Evolutionary conservation across 2,329 filamentous ascomycete genomes (phyloP).

Genomic region (Claviceps pazoutovae): DNA sequence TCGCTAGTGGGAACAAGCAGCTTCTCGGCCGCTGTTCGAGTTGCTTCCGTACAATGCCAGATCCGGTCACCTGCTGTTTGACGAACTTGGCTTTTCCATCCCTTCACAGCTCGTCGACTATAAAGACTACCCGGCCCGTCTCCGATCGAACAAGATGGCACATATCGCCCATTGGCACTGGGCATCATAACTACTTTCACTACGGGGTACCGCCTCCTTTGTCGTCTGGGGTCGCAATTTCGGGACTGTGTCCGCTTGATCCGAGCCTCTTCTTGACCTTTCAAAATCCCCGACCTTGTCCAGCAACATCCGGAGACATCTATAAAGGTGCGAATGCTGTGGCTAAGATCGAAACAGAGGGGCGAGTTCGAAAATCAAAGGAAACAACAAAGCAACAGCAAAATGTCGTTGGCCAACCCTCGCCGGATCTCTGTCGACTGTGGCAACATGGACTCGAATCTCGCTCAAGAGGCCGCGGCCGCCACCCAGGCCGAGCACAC

Average conservation of each 20-base stretch:
- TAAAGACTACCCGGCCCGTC: constrained; percentile 1
- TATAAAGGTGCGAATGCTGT: neutral
- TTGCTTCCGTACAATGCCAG: neutral
- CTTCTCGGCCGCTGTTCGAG: neutral
- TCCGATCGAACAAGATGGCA: neutral
- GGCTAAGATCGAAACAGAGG: no score
- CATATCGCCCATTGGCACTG: neutral
- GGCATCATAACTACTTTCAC: neutral
- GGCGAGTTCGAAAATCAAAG: neutral
- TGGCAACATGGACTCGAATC: constrained; percentile 6
- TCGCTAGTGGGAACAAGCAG: no score
- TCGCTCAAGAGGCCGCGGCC: constrained; percentile 10
- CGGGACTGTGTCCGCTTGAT: neutral
- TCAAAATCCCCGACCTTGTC: no score
- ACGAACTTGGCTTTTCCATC: neutral
- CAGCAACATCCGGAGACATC: no score
- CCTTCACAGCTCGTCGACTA: constrained; percentile 1
- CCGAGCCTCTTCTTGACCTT: no score
- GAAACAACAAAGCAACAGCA: neutral
- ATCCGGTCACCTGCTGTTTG: neutral
- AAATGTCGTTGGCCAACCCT: constrained; percentile 1
- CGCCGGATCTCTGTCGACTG: constrained; percentile 5
- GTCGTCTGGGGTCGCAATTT: no score
- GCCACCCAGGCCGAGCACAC: constrained; percentile 22
- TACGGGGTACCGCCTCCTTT: neutral